Percentiles rank a stretch among this genome's conserved stretches.
phyloP scores from a whole-genome alignment of 768 basidiomycete genomes.

The Stropharia rugosoannulata region DNA sequence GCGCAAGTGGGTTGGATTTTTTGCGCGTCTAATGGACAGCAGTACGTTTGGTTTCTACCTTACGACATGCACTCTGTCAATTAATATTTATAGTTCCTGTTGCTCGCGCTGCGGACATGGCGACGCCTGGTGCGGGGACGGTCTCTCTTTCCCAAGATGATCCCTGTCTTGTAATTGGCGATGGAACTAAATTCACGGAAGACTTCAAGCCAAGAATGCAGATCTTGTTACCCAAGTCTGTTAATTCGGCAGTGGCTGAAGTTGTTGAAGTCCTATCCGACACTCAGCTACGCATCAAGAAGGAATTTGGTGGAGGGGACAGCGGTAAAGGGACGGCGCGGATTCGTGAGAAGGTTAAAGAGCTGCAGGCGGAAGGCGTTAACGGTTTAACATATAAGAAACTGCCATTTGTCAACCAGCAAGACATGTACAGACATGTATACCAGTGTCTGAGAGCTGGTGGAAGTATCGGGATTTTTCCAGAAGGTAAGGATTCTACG shows the following conservation, averaged over 20 bases:
- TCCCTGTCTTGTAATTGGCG: slow-evolving; percentile 80
- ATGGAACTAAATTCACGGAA: slow-evolving; percentile 71
- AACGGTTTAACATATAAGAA: slow-evolving; percentile 77
- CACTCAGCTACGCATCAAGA: slow-evolving; percentile 79
- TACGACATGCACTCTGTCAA: slow-evolving; percentile 8
- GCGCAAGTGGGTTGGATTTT: slow-evolving; percentile 74
- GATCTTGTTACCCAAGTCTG: slow-evolving; percentile 80
- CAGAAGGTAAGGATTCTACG: slow-evolving; percentile 71
- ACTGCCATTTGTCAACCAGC: slow-evolving; percentile 89
- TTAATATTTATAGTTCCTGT: slow-evolving; percentile 72
- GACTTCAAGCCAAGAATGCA: slow-evolving; percentile 81
- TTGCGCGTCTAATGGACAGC: slow-evolving; percentile 80
- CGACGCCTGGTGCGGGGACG: slow-evolving; percentile 71
- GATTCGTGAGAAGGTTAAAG: slow-evolving; percentile 65
- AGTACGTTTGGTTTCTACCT: slow-evolving; percentile 49
- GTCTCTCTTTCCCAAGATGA: slow-evolving; percentile 73
- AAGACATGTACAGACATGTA: slow-evolving; percentile 91
- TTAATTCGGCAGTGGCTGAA: slow-evolving; percentile 77
- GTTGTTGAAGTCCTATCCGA: slow-evolving; percentile 89
- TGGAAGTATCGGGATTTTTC: slow-evolving; percentile 95
- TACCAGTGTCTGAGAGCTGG: slow-evolving; percentile 85
- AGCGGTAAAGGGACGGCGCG: slow-evolving; percentile 69
- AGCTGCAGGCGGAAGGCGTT: slow-evolving; percentile 52
- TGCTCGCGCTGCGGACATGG: slow-evolving; percentile 84
- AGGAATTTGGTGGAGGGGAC: slow-evolving; percentile 83